Conservation (phyloP, 345 rosid genomes). For the Hibiscus tridactylites region DNA sequence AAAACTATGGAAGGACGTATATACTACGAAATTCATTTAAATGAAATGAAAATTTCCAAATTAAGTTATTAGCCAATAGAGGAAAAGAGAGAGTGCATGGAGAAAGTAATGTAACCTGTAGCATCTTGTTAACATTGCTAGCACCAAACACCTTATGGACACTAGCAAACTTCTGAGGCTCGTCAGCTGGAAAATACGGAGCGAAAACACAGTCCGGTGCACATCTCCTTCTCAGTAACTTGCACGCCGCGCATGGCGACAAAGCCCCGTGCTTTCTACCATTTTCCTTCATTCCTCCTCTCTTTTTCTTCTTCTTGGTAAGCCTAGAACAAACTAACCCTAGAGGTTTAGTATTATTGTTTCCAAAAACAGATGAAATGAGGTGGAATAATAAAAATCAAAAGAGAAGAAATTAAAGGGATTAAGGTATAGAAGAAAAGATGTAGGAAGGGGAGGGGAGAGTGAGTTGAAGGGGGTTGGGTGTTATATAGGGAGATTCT, state of each 20-base stretch:
- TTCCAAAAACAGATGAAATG: neutral
- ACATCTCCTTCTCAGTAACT: slow-evolving; percentile 78
- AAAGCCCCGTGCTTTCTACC: slow-evolving; percentile 44
- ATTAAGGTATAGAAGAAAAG: neutral
- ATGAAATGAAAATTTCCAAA: neutral
- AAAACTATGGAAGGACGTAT: too few species aligned
- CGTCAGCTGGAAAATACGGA: slow-evolving; percentile 83
- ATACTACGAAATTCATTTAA: neutral
- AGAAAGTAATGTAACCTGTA: slow-evolving; percentile 48
- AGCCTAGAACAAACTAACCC: neutral
- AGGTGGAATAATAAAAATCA: neutral
- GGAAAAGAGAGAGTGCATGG: neutral
- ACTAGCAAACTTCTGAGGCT: slow-evolving; percentile 78
- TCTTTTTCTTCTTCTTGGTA: neutral
- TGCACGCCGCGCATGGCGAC: slow-evolving; percentile 93
- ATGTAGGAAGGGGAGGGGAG: neutral
- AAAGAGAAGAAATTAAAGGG: neutral
- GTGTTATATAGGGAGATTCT: slow-evolving; percentile 37
- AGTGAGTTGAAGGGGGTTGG: slow-evolving; percentile 7
- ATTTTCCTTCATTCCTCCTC: slow-evolving; percentile 37
- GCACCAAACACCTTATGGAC: slow-evolving; percentile 96
- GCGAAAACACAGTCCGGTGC: slow-evolving; percentile 73
- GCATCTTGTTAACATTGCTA: slow-evolving; percentile 87
- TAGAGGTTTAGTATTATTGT: neutral
- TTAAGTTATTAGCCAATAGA: neutral